These are phyloP conservation scores for Anthoceros angustus DNA, from an alignment of 225 moss, liverwort and hornwort genomes.

Conservation along the genomic window DNA sequence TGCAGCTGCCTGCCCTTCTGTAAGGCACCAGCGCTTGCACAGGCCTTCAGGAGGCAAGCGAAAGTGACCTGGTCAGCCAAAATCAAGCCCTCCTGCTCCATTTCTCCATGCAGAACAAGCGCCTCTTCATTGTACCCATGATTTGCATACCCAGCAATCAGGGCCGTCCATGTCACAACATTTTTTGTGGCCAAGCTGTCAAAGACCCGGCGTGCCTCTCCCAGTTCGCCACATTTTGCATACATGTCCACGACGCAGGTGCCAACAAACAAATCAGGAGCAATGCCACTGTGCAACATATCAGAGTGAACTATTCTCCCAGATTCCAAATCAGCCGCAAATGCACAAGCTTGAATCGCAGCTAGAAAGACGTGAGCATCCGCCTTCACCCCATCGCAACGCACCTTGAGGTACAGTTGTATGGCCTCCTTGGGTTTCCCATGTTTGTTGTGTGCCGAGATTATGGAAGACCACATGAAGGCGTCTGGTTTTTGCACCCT, in stretches of 20 bases:
- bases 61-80: background rate
- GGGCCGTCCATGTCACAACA: background rate
- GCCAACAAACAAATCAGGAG: background rate
- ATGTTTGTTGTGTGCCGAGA: background rate
- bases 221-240: background rate
- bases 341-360: background rate
- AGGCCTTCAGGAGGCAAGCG: background rate
- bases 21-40: background rate
- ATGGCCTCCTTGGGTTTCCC: background rate
- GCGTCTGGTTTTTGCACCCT: background rate
- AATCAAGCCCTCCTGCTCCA: background rate
- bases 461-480: constrained; percentile 2
- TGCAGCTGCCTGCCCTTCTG: background rate
- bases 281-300: background rate
- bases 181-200: background rate
- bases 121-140: background rate
- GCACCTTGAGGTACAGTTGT: background rate
- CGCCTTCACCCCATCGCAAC: background rate
- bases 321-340: background rate
- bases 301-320: background rate
- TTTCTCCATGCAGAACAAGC: background rate
- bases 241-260: background rate
- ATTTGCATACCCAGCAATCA: background rate
- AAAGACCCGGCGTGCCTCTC: background rate
- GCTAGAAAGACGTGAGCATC: background rate